Base-by-base conservation (phyloP, 1,139 yeast genomes). In the Blastobotrys malaysiensis region DNA sequence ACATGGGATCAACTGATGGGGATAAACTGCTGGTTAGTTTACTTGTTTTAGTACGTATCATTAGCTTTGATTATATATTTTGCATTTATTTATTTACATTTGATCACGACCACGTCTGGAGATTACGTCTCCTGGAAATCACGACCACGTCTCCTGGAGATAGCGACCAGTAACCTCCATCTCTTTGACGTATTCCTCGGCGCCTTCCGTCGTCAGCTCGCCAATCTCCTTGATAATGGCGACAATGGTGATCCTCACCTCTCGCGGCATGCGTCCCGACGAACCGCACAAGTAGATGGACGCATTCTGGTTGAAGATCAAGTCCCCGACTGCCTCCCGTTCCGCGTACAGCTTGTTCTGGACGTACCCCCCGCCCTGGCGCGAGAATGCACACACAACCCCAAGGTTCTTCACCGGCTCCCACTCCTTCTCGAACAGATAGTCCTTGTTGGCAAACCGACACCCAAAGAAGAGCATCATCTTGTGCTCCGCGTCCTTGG, bases 241-340 rank as follows among this genome's bases (percentile, higher is more conserved):
- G n/a, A 77, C 77, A 19, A 91, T 66, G 0, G 97, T 91, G 19
- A 86, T 70, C 58, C 96, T 75, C 1, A 93, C 95, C 67, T 93
- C 95, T 43, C 84, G 78, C 0, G 99, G 99, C 99, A 93, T 95
- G 59, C 83, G 81, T 0, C 99, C 99, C 39, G 96, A 84, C 11
- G 96, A 85, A 0, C 99, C 97, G 74, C 99, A 91, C 1, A 93
- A 76, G 67, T 85, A 90, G 5, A 90, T 71, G 0, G 79, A 70
- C 0, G 88, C 95, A 18, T 75, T 67, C 63, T 78, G 65, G n/a
- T 82, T 73, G 2, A 80, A 67, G 7, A 90, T 67, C 52, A 84
- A 68, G 7, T 81, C 77, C 1, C 77, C 80, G 1, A 90, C 70
- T 22, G 73, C 52, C 2, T 73, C 68, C 31, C 76, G 74, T 50